Conservation (phyloP, 345 rosid genomes). For the Corymbia maculata region DNA sequence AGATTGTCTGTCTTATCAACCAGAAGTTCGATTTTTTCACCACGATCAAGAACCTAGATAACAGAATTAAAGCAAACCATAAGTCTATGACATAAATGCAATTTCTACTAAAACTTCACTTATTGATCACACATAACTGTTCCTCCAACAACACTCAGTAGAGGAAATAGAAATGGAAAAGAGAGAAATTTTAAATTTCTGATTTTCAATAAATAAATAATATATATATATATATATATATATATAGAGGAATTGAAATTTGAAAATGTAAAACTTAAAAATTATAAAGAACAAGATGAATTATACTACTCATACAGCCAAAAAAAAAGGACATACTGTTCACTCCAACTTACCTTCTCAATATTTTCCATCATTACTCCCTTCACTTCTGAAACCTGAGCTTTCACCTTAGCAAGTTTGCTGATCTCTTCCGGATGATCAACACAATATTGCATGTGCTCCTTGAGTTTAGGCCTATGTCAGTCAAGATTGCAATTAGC, state of each 20-base stretch:
- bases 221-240: not conserved
- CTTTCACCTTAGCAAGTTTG: conserved; percentile 78
- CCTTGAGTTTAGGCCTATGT: conserved; percentile 46
- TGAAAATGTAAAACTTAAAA: not conserved
- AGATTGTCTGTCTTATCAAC: conserved; percentile 76
- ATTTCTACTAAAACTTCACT: not conserved
- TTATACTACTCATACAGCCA: not conserved
- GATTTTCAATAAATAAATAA: not conserved
- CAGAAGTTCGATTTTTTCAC: conserved; percentile 70
- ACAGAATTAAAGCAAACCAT: not conserved
- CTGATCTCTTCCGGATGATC: conserved; percentile 81
- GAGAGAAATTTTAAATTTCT: not conserved
- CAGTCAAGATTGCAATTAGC: not conserved
- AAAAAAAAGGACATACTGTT: not conserved
- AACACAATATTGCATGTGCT: conserved; percentile 56
- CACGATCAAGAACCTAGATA: conserved; percentile 65
- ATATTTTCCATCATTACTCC: conserved; percentile 95
- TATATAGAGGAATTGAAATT: not conserved
- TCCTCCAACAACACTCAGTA: not conserved
- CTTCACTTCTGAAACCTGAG: conserved; percentile 86
- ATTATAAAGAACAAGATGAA: not conserved
- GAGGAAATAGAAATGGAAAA: not conserved
- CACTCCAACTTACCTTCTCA: conserved; percentile 46
- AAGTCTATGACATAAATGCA: not conserved
- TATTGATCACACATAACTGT: not conserved